Evolutionary conservation across 179 eudicot species (phyloP).

Genomic region (Vitellaria paradoxa): DNA sequence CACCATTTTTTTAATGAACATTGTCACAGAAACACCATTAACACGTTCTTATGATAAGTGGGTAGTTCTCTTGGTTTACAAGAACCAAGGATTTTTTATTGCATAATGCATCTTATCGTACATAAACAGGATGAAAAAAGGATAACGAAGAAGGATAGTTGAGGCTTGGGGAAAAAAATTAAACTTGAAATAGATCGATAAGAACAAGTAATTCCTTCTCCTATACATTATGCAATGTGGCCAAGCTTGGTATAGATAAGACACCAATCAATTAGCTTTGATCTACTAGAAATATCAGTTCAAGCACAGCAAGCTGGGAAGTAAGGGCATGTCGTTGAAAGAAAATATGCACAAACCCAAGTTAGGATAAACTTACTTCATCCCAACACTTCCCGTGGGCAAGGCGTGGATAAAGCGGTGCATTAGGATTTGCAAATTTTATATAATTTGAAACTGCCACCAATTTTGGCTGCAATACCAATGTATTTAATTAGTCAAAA

Average conservation of each 20-base stretch:
- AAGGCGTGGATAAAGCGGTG: conserved; percentile 91
- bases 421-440: conserved; percentile 75
- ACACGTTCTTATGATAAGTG: not conserved
- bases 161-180: too few relatives aligned
- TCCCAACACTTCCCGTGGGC: conserved; percentile 88
- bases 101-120: not conserved
- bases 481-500: not conserved
- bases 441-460: conserved; percentile 65
- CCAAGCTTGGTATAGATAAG: not conserved
- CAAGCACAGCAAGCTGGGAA: not conserved
- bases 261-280: not conserved
- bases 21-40: not conserved
- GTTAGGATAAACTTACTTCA: conserved; percentile 49
- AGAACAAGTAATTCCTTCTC: too few relatives aligned
- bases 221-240: too few relatives aligned
- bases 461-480: conserved; percentile 62
- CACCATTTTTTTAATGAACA: too few relatives aligned
- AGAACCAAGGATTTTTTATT: not conserved
- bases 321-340: conserved; percentile 1
- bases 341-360: not conserved
- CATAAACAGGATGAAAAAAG: too few relatives aligned
- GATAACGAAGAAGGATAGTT: too few relatives aligned
- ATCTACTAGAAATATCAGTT: not conserved
- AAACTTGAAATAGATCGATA: too few relatives aligned
- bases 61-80: not conserved